Conservation (phyloP, 2,329 filamentous ascomycete species). For the Aspergillus carbonarius region DNA sequence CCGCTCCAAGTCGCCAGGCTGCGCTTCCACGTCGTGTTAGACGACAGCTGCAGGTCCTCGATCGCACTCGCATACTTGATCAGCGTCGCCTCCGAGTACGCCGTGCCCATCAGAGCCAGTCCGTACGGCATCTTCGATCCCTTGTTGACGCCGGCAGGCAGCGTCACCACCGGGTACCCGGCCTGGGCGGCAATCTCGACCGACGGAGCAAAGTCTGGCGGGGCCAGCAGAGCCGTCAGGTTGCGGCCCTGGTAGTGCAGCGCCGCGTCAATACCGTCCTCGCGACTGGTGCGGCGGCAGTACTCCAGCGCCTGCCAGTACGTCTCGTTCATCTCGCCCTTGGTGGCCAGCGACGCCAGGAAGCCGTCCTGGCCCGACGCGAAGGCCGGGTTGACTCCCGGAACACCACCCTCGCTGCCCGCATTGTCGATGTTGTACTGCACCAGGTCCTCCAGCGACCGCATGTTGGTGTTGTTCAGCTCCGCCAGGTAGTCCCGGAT, state of each 20-base stretch:
- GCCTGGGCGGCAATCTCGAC: conserved; percentile 72
- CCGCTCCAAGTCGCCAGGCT: conserved; percentile 54
- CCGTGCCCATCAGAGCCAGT: conserved; percentile 60
- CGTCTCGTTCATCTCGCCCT: conserved; percentile 61
- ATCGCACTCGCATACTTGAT: conserved; percentile 64
- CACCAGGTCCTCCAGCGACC: conserved; percentile 64
- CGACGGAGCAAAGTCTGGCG: conserved; percentile 65
- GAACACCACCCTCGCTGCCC: conserved; percentile 65
- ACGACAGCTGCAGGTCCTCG: conserved; percentile 55
- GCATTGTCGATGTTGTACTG: conserved; percentile 62
- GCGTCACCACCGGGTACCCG: conserved; percentile 69
- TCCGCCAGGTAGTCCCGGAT: conserved; percentile 63
- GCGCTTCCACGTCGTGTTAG: conserved; percentile 48
- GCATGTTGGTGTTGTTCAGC: conserved; percentile 61
- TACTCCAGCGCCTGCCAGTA: conserved; percentile 68
- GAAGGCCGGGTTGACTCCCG: conserved; percentile 63
- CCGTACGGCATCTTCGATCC: conserved; percentile 62
- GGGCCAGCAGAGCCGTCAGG: conserved; percentile 66
- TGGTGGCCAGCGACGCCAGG: conserved; percentile 60
- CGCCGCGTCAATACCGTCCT: conserved; percentile 69
- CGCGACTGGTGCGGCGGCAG: conserved; percentile 56
- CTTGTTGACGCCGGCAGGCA: conserved; percentile 61
- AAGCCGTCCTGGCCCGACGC: conserved; percentile 71
- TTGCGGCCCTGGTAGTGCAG: conserved; percentile 48
- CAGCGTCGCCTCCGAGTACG: conserved; percentile 59